Percentiles rank a stretch among this genome's conserved stretches.
phyloP scores from a whole-genome alignment of 129 eudicot genomes.

The Silybum marianum region DNA sequence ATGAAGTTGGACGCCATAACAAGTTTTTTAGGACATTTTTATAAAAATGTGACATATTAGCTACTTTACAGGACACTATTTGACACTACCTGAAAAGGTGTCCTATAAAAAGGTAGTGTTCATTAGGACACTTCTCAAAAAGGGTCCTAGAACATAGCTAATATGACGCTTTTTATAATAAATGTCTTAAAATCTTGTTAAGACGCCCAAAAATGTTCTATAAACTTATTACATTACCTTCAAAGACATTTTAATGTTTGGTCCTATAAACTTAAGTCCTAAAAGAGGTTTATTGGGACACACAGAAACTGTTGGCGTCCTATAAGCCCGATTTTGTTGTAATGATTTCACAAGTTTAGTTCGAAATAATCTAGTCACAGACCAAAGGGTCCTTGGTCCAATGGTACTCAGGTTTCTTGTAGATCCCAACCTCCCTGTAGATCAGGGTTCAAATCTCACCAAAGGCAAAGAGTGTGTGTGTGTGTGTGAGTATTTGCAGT shows the following conservation, averaged over 20 bases:
- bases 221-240: neutral
- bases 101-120: neutral
- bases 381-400: neutral
- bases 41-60: neutral
- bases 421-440: neutral
- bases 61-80: neutral
- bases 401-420: neutral
- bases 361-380: constrained; percentile 1
- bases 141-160: neutral
- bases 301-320: neutral
- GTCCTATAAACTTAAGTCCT: neutral
- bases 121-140: neutral
- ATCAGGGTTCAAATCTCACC: neutral
- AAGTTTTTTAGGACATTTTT: neutral
- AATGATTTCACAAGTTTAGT: neutral
- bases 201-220: neutral
- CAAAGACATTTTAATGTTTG: neutral
- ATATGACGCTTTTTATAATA: neutral
- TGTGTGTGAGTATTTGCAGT: neutral
- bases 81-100: neutral
- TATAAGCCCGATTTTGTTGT: neutral
- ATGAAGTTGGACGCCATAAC: neutral
- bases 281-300: neutral
- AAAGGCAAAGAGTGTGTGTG: neutral
- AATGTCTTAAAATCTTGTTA: neutral